Percentiles rank a stretch among this genome's conserved stretches.
Evolutionary conservation across 768 basidiomycete genomes (phyloP).

Genomic region (Tricholoma flavovirens): DNA sequence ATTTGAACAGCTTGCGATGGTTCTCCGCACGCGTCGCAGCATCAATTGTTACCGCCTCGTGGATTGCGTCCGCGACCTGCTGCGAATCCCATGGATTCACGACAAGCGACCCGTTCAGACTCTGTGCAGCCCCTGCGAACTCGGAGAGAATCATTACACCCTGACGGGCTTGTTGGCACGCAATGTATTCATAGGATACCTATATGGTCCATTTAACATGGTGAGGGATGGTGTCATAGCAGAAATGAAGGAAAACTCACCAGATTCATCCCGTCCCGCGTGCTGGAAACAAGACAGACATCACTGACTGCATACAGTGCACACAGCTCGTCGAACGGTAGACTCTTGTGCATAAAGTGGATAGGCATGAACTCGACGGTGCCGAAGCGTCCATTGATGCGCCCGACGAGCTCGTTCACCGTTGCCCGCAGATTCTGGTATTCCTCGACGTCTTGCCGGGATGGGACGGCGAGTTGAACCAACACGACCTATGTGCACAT

Average conservation of each 20-base stretch:
- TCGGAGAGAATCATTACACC: conserved; percentile 98
- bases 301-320: conserved; percentile 97
- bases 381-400: conserved; percentile 98
- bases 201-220: conserved; percentile 22
- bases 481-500: conserved; percentile 67
- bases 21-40: conserved; percentile 81
- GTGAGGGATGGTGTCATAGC: conserved; percentile 19
- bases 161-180: conserved; percentile 87
- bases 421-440: conserved; percentile 95
- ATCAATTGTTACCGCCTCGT: conserved; percentile 90
- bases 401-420: conserved; percentile 96
- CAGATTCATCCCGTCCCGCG: conserved; percentile 98
- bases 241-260: conserved; percentile 42
- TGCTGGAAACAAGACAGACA: conserved; percentile 92
- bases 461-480: conserved; percentile 95
- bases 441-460: conserved; percentile 97
- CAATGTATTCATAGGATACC: conserved; percentile 99
- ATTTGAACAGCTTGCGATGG: conserved; percentile 93
- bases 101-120: conserved; percentile 90
- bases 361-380: conserved; percentile 99
- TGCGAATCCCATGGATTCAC: conserved; percentile 99
- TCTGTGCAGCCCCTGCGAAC: conserved; percentile 96
- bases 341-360: conserved; percentile 97
- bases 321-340: conserved; percentile 90
- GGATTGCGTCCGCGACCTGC: conserved; percentile 95